Percentiles rank a stretch among this genome's conserved stretches.
Conservation (phyloP, 2,329 filamentous ascomycete genomes). For the Byssochlamys sp. region DNA sequence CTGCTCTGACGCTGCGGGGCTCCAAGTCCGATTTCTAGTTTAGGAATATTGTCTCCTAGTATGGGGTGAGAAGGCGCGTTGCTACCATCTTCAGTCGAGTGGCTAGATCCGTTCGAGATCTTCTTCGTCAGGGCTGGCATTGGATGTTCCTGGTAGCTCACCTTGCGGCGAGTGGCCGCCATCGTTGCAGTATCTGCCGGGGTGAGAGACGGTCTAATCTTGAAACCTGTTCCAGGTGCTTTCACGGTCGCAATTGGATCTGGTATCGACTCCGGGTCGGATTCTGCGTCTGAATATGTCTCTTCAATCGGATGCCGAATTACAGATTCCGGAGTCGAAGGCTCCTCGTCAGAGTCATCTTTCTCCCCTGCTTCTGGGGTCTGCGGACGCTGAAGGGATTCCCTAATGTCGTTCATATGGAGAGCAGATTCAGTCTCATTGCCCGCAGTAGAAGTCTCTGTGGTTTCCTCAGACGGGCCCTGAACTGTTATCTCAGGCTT, state of each 20-base stretch:
- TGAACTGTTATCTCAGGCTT: conserved; percentile 10
- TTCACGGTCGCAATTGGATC: conserved; percentile 82
- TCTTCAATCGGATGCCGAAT: conserved; percentile 63
- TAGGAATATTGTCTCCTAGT: not conserved
- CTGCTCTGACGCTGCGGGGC: conserved; percentile 54
- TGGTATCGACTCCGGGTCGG: conserved; percentile 53
- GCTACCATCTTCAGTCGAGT: conserved; percentile 7
- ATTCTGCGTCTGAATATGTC: conserved; percentile 26
- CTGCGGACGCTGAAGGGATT: conserved; percentile 31
- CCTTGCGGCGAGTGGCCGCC: conserved; percentile 74
- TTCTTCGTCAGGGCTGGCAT: conserved; percentile 18
- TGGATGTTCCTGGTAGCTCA: conserved; percentile 61
- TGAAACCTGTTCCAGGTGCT: conserved; percentile 73
- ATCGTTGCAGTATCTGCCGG: conserved; percentile 75
- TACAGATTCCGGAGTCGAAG: conserved; percentile 76
- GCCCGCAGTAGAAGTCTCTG: conserved; percentile 25
- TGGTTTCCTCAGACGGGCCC: conserved; percentile 10
- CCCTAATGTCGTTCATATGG: conserved; percentile 26
- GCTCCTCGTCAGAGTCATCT: conserved; percentile 43
- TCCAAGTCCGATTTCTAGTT: conserved; percentile 6
- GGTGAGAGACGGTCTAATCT: conserved; percentile 78
- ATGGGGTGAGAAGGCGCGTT: not conserved
- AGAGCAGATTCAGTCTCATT: conserved; percentile 14
- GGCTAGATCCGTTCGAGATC: conserved; percentile 11
- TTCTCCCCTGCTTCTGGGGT: conserved; percentile 50